phyloP scores from a whole-genome alignment of 495 filamentous ascomycete genomes.

The Cudoniella acicularis region DNA sequence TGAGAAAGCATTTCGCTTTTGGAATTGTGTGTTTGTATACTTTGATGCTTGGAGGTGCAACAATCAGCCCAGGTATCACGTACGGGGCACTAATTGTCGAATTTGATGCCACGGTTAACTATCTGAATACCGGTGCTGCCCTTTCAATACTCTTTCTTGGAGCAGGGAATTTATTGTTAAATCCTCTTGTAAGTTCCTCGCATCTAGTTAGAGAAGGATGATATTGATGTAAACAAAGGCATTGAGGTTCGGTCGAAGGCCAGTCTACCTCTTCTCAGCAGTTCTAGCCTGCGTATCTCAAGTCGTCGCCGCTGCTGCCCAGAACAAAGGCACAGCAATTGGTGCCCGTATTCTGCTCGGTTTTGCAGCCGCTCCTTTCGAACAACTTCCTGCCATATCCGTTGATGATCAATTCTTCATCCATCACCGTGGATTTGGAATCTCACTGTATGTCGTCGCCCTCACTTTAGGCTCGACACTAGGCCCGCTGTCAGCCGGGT shows the following conservation, averaged over 20 bases:
- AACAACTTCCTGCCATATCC: conserved; percentile 55
- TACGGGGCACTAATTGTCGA: conserved; percentile 52
- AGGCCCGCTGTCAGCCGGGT: conserved; percentile 60
- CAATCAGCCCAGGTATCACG: conserved; percentile 58
- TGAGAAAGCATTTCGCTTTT: conserved; percentile 52
- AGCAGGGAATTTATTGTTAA: not conserved
- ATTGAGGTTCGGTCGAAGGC: conserved; percentile 59
- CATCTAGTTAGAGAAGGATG: too few species aligned
- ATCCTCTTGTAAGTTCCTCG: conserved; percentile 38
- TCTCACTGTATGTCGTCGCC: conserved; percentile 59
- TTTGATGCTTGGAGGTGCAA: conserved; percentile 54
- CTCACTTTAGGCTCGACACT: conserved; percentile 61
- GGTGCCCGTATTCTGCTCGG: conserved; percentile 56
- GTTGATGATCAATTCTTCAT: conserved; percentile 64
- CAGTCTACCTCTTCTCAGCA: conserved; percentile 54
- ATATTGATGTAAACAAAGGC: too few species aligned
- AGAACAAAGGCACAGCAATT: conserved; percentile 53
- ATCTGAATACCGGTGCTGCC: conserved; percentile 40
- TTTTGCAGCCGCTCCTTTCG: conserved; percentile 62
- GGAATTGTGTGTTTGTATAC: conserved; percentile 51
- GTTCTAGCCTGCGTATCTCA: conserved; percentile 43
- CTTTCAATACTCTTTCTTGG: conserved; percentile 44
- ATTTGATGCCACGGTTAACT: conserved; percentile 49
- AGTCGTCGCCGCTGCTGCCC: conserved; percentile 15
- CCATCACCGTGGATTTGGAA: conserved; percentile 62